phyloP scores from a whole-genome alignment of 2,329 filamentous ascomycete species.

The Alternaria incomplexa region DNA sequence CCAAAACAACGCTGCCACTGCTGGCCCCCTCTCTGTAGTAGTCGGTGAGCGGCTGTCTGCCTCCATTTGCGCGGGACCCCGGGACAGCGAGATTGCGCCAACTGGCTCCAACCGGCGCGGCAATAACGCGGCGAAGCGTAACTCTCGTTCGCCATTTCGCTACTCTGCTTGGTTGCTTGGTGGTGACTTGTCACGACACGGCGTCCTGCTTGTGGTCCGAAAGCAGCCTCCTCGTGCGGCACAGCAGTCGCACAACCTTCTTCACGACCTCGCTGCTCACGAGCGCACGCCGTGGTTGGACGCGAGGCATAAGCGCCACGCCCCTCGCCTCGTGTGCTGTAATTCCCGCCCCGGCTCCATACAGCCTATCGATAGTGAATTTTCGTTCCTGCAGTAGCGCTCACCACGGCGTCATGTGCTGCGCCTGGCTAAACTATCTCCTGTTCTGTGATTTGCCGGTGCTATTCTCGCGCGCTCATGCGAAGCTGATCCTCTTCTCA shows the following conservation, averaged over 20 bases:
- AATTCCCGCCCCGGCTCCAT: not conserved
- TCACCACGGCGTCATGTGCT: not conserved
- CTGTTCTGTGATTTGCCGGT: constrained; percentile 1
- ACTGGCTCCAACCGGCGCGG: constrained; percentile 12
- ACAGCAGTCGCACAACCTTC: not conserved
- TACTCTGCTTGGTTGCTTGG: constrained; percentile 1
- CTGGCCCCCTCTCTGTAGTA: not conserved
- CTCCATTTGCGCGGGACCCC: constrained; percentile 1
- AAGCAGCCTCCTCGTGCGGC: not conserved
- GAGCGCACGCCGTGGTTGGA: not conserved
- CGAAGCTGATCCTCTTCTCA: constrained; percentile 1
- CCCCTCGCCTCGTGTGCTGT: not conserved
- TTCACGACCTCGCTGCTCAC: not conserved
- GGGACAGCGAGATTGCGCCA: constrained; percentile 15
- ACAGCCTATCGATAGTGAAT: constrained; percentile 8
- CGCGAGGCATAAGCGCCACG: not conserved
- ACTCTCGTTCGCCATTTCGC: not conserved
- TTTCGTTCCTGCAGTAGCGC: constrained; percentile 15
- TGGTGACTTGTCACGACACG: constrained; percentile 1
- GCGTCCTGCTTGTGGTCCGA: not conserved
- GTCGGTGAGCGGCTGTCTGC: constrained; percentile 3
- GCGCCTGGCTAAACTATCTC: constrained; percentile 2
- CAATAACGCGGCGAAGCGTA: constrained; percentile 8
- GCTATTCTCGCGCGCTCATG: constrained; percentile 6
- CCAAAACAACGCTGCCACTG: not conserved